phyloP scores from a whole-genome alignment of 306 rosid genomes.

The Prunus dulcis region DNA sequence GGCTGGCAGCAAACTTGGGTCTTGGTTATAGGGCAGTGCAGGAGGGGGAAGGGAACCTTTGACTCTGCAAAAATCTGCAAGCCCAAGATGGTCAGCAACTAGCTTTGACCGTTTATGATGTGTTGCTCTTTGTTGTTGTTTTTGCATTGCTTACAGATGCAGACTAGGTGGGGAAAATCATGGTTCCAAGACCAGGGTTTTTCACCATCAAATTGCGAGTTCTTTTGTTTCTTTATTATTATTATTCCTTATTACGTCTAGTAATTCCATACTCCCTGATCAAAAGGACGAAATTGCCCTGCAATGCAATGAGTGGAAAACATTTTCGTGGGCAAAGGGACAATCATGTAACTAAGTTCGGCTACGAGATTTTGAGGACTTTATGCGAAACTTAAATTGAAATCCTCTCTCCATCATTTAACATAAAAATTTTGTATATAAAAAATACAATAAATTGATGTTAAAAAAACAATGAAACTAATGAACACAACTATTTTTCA shows the following conservation, averaged over 20 bases:
- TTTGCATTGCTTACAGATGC: constrained; percentile 42
- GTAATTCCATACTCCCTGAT: too few relatives aligned
- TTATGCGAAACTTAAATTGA: too few relatives aligned
- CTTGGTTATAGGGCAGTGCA: constrained; percentile 32
- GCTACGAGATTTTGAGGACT: rapidly evolving
- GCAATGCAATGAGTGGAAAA: too few relatives aligned
- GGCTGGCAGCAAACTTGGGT: constrained; percentile 41
- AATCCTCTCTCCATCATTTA: too few relatives aligned
- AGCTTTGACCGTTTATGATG: constrained; percentile 45
- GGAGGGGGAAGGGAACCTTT: constrained; percentile 34
- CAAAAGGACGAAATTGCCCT: too few relatives aligned
- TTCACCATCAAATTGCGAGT: constrained; percentile 23
- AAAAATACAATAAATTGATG: too few relatives aligned
- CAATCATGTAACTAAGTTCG: too few relatives aligned
- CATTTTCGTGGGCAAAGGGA: too few relatives aligned
- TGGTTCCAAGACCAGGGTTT: constrained; percentile 46
- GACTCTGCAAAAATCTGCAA: constrained; percentile 49
- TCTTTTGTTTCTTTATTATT: background rate
- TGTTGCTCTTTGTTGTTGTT: background rate
- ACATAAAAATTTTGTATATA: too few relatives aligned
- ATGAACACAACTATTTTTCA: too few relatives aligned
- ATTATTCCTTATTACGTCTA: background rate
- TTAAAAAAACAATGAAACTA: too few relatives aligned
- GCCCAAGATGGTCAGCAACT: constrained; percentile 64
- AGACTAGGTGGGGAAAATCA: constrained; percentile 60